Conservation (phyloP, 2,329 filamentous ascomycete genomes). For the Didymella sp. region DNA sequence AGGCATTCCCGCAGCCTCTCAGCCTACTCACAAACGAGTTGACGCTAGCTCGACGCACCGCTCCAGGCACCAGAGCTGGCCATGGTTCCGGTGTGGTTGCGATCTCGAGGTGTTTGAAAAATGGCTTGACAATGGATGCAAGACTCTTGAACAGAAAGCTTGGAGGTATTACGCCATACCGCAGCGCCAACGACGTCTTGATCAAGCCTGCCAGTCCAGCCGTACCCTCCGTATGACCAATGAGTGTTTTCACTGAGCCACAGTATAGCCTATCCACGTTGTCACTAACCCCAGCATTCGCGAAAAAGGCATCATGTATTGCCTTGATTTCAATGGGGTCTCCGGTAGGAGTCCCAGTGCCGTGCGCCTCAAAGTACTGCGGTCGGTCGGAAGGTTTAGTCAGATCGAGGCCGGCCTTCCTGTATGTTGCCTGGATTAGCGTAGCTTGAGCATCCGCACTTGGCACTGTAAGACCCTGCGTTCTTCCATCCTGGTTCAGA, state of each 20-base stretch:
- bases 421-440: conserved; percentile 45
- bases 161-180: conserved; percentile 35
- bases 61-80: conserved; percentile 16
- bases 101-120: conserved; percentile 23
- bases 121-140: conserved; percentile 40
- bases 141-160: conserved; percentile 44
- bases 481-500: conserved; percentile 50
- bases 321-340: conserved; percentile 39
- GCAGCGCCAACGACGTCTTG: conserved; percentile 45
- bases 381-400: conserved; percentile 17
- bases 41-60: conserved; percentile 25
- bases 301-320: conserved; percentile 28
- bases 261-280: conserved; percentile 15
- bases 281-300: no score
- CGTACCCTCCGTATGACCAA: conserved; percentile 52
- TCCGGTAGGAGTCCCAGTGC: conserved; percentile 49
- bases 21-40: conserved; percentile 20
- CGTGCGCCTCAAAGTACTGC: conserved; percentile 51
- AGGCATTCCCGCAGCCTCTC: background rate
- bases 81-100: conserved; percentile 13
- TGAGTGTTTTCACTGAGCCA: conserved; percentile 42
- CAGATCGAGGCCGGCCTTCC: conserved; percentile 46
- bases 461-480: conserved; percentile 51
- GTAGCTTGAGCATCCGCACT: conserved; percentile 54
- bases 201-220: conserved; percentile 47